Conservation (phyloP, 331 rosid genomes). For the Quercus phellos region DNA sequence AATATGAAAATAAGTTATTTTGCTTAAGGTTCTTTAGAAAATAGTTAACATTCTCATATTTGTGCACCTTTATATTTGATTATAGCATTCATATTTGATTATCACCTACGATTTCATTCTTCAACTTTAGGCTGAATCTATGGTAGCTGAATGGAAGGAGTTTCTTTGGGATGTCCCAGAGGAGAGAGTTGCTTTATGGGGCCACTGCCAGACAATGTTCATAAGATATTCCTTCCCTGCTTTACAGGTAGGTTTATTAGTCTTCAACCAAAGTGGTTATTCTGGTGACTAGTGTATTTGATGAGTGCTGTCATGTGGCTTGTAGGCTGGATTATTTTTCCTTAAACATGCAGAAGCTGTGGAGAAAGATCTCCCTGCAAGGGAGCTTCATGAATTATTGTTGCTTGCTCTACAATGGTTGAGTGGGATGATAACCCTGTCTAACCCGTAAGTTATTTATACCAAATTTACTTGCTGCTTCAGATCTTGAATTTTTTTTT, state of each 20-base stretch:
- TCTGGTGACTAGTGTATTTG: constrained; percentile 11
- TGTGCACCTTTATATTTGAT: background rate
- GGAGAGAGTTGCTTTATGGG: constrained; percentile 93
- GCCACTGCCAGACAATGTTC: constrained; percentile 87
- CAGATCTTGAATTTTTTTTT: constrained; percentile 3
- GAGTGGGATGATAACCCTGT: constrained; percentile 86
- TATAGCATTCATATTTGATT: background rate
- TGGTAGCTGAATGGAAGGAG: constrained; percentile 98
- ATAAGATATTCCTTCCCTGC: constrained; percentile 90
- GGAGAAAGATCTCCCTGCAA: constrained; percentile 93
- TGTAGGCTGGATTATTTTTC: constrained; percentile 96
- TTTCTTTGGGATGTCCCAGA: constrained; percentile 99
- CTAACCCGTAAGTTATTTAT: constrained; percentile 63
- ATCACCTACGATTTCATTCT: background rate
- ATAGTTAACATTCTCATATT: background rate
- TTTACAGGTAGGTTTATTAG: constrained; percentile 57
- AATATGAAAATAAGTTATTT: background rate
- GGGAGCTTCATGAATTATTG: constrained; percentile 88
- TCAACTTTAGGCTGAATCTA: constrained; percentile 75
- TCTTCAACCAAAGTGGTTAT: constrained; percentile 11
- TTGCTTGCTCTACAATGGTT: constrained; percentile 94
- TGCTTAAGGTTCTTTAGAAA: background rate
- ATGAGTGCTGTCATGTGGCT: constrained; percentile 21
- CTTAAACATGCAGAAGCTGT: constrained; percentile 96
- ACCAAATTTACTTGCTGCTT: constrained; percentile 17